Evolutionary conservation across 768 basidiomycete genomes (phyloP).

Genomic region (Tricholoma saponaceum): DNA sequence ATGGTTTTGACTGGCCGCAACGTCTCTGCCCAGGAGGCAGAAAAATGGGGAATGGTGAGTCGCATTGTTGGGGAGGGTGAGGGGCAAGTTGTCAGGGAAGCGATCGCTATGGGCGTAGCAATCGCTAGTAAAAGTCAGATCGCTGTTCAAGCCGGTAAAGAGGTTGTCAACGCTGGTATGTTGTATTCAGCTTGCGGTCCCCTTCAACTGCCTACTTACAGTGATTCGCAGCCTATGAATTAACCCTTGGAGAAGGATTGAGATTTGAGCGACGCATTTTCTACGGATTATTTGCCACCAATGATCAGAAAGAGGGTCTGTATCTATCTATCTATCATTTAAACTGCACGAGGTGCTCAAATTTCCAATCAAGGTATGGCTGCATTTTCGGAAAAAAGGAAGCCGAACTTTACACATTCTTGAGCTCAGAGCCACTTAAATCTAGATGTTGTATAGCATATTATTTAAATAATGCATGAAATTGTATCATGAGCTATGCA

Average conservation of each 20-base stretch:
- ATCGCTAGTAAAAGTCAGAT: conserved; percentile 83
- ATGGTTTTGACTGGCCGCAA: conserved; percentile 84
- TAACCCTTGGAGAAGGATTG: conserved; percentile 78
- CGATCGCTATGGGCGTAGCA: conserved; percentile 69
- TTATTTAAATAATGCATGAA: not conserved
- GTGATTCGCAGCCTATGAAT: conserved; percentile 59
- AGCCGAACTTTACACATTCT: not conserved
- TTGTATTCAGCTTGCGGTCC: conserved; percentile 1
- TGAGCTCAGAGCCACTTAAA: conserved; percentile 22
- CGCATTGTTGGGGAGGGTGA: conserved; percentile 73
- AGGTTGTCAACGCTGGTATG: conserved; percentile 86
- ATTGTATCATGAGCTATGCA: not conserved
- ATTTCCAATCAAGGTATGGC: conserved; percentile 41
- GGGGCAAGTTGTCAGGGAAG: conserved; percentile 82
- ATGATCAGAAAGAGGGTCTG: conserved; percentile 87
- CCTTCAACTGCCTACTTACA: conserved; percentile 1
- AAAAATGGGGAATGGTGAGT: conserved; percentile 83
- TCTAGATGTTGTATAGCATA: not conserved
- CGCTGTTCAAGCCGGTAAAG: conserved; percentile 85
- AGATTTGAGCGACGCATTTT: conserved; percentile 86
- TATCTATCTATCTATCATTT: conserved; percentile 28
- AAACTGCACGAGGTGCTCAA: conserved; percentile 5
- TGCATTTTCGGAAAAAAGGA: no score
- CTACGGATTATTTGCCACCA: conserved; percentile 88
- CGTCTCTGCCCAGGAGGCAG: conserved; percentile 78